phyloP scores from a whole-genome alignment of 257 asterid genomes.

The Mentha longifolia region DNA sequence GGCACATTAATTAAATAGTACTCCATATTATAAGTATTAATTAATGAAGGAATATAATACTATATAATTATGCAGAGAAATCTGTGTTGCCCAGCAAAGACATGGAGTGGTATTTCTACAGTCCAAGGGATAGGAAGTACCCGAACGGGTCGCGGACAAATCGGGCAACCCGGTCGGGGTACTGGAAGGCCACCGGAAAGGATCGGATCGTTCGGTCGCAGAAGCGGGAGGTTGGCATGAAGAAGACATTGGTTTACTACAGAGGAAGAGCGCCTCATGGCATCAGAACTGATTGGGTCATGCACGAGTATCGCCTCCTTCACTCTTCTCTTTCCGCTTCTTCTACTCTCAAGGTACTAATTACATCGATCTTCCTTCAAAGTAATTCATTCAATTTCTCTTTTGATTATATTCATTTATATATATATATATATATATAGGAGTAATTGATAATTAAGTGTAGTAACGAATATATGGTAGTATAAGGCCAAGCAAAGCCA shows the following conservation, averaged over 20 bases:
- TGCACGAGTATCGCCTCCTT: conserved; percentile 72
- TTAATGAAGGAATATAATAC: too few species aligned
- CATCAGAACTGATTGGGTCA: conserved; percentile 64
- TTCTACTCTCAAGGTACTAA: conserved; percentile 49
- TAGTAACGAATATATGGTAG: too few species aligned
- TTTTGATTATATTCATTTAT: too few species aligned
- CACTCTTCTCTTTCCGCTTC: conserved; percentile 37
- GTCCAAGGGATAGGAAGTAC: conserved; percentile 73
- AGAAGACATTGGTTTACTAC: conserved; percentile 78
- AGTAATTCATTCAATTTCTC: not conserved
- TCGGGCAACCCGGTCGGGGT: conserved; percentile 72
- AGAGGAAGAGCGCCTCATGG: conserved; percentile 81
- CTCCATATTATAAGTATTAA: too few species aligned
- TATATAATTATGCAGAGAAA: conserved; percentile 42
- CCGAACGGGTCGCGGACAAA: conserved; percentile 81
- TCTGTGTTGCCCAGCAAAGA: conserved; percentile 75
- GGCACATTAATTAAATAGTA: not conserved
- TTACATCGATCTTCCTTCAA: not conserved
- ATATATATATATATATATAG: too few species aligned
- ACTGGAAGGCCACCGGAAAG: conserved; percentile 85
- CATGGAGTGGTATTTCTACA: conserved; percentile 78
- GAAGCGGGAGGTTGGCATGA: conserved; percentile 64
- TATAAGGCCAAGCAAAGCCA: too few species aligned
- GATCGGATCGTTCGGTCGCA: conserved; percentile 64
- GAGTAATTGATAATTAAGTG: too few species aligned